Percentiles rank a stretch among this genome's conserved stretches.
These are phyloP conservation scores for Shiraia sp. DNA, from an alignment of 2,329 filamentous ascomycete genomes.

Conservation along the genomic window DNA sequence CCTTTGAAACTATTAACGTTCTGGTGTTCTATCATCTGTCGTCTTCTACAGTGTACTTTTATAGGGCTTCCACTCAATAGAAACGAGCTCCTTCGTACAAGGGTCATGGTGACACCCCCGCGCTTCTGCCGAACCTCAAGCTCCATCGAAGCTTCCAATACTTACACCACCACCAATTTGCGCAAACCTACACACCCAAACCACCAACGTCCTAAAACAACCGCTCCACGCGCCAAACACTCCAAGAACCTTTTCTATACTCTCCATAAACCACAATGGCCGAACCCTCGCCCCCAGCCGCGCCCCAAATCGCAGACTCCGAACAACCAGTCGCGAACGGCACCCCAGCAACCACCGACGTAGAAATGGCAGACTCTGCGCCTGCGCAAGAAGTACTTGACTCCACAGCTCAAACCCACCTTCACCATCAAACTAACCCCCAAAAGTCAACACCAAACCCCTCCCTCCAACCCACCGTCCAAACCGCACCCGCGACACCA, in stretches of 20 bases:
- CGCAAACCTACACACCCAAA: constrained; percentile 2
- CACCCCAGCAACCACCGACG: constrained; percentile 20
- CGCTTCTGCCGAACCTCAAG: constrained; percentile 23
- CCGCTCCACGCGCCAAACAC: background rate
- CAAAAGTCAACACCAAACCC: background rate
- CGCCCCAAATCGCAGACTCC: constrained; percentile 20
- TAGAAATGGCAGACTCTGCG: constrained; percentile 35
- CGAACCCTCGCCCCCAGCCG: constrained; percentile 18
- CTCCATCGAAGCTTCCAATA: constrained; percentile 12
- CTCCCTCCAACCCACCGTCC: constrained; percentile 9
- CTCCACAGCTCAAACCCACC: background rate
- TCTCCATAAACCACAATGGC: constrained; percentile 10
- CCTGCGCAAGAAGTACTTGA: constrained; percentile 11
- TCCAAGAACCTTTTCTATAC: background rate
- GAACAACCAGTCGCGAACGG: constrained; percentile 28
- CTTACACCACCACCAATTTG: constrained; percentile 2
- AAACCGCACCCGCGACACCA: constrained; percentile 15
- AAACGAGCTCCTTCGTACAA: no score
- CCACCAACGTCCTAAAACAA: background rate
- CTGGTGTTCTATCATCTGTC: no score
- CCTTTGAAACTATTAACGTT: no score
- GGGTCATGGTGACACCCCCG: no score
- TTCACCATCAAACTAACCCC: background rate
- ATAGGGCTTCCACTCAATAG: no score
- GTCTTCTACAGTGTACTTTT: no score